Base-by-base conservation (phyloP, 1,139 yeast species). In the Blastobotrys serpentis region DNA sequence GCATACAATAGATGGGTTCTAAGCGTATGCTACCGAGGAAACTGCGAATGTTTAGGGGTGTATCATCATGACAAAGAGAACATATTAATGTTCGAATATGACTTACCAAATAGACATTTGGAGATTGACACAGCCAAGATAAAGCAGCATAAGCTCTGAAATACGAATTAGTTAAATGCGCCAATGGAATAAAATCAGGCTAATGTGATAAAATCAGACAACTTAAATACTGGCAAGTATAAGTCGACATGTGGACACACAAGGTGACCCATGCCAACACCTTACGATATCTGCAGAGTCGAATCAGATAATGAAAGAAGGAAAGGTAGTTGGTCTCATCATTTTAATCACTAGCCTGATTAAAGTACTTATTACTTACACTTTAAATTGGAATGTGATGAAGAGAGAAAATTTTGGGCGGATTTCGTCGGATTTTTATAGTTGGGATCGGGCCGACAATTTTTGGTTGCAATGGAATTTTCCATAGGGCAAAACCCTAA, bases 251-350 rank as follows among this genome's bases (percentile, higher is more conserved):
- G 52, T 42, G 44, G 38, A 45, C 44, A 39, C 46, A 50, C 44
- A 34, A 14, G 7, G 36, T 48, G 56, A 53, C 50, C 49, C 47
- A 54, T 56, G 55, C 52, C 68, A 71, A 77, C 84, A 70, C 72
- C 81, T 82, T 73, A 79, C 79, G 82, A 81, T 81, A 84, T 83
- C 88, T 83, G 81, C 90, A 83, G 78, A 79, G 87, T 83, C 90
- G 88, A 78, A 69, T 79, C 84, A 77, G 87, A 76, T 82, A 77
- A 80, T 84, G 86, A 82, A 81, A 82, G 86, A 81, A 80, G 82
- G 40, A 36, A 36, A 36, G 60, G 53, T 55, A 61, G 66, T 66
- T 64, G 59, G 56, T 46, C 51, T 62, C 67, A 64, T 63, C 67
- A 62, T 56, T 23, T 18, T 26, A 42, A 25, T 26, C 25, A 22